Base-by-base conservation (phyloP, 345 rosid species). In the Lepidium sativum region DNA sequence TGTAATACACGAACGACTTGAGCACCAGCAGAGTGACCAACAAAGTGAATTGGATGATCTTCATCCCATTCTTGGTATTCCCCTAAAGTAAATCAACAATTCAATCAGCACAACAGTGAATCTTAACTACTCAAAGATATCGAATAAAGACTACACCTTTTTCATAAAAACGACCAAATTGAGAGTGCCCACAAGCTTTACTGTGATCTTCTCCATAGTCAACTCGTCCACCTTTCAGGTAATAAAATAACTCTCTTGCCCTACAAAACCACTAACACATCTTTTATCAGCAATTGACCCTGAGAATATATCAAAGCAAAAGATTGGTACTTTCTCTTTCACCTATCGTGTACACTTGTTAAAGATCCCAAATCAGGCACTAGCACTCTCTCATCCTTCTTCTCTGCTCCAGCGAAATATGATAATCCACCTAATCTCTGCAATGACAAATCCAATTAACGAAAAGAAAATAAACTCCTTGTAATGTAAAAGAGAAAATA, bases 301-400 rank as follows among this genome's bases (percentile, higher is more conserved):
- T 10, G 3, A 64, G 53, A 71, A 21, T 41, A 38, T 15, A 39
- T 56, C 33, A n/a, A 12, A 71, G 29, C 60, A 71, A 31, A 54
- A 21, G 61, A 54, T 35, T 11, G 3, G 16, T 34, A 54, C 43
- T 35, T 20, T 35, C 16, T 54, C 32, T 33, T 13, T 44, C 38
- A 86, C 97, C 97, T 81, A 71, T 91, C 97, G 57, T 94, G 80
- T 29, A 86, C 62, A 82, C 99, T 91, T 2, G 98, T 88, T 34
- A 95, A 75, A 31, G 99, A 95, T 20, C 99, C 99, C 83, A 95
- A 80, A 84, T 95, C 98, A 54, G 99, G 99, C 43, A 95, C 96
- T 39, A 91, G 77, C 74, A 91, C 96, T 79, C 90, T 88, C 76
- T 91, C 96, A 18, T 91, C 95, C 65, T 88, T 91, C 83, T 91